A percentile compares a stretch with the other conserved stretches of the same genome.
phyloP scores from a whole-genome alignment of 176 grass and related monocot species.

The Carex scoparia region DNA sequence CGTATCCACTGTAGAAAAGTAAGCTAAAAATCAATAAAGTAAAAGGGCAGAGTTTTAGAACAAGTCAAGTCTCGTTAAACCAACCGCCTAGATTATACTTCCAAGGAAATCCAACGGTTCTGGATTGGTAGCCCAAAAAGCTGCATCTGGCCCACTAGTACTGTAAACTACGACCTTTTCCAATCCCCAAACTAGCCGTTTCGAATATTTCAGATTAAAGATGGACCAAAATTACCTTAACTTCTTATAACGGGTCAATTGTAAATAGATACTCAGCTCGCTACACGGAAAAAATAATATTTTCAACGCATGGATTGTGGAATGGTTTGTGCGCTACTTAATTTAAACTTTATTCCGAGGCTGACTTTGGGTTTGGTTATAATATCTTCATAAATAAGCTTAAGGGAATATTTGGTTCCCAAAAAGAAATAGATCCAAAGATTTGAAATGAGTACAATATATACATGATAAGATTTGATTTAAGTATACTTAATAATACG shows the following conservation, averaged over 20 bases:
- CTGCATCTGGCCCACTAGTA: not conserved
- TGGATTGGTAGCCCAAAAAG: not conserved
- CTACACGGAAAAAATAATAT: not conserved
- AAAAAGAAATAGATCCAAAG: not conserved
- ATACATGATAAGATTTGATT: not conserved
- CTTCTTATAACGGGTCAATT: not conserved
- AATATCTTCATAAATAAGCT: slow-evolving; percentile 12
- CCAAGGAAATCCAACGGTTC: not conserved
- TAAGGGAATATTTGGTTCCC: not conserved
- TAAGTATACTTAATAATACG: not conserved
- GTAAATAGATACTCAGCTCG: not conserved
- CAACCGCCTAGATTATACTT: not conserved
- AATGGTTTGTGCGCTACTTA: not conserved
- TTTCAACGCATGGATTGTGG: not conserved
- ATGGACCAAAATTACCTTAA: not conserved
- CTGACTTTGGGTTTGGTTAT: slow-evolving; percentile 19
- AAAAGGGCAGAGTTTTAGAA: not conserved
- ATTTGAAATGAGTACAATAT: not conserved
- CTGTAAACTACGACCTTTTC: slow-evolving; percentile 1
- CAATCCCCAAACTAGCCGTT: slow-evolving; percentile 15
- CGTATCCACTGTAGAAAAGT: not conserved
- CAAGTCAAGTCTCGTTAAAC: slow-evolving; percentile 16
- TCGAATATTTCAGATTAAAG: not conserved
- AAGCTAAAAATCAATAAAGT: not conserved
- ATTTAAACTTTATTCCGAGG: slow-evolving; percentile 1